Conservation (phyloP, 2,329 filamentous ascomycete genomes). For the Raffaelea arxii region DNA sequence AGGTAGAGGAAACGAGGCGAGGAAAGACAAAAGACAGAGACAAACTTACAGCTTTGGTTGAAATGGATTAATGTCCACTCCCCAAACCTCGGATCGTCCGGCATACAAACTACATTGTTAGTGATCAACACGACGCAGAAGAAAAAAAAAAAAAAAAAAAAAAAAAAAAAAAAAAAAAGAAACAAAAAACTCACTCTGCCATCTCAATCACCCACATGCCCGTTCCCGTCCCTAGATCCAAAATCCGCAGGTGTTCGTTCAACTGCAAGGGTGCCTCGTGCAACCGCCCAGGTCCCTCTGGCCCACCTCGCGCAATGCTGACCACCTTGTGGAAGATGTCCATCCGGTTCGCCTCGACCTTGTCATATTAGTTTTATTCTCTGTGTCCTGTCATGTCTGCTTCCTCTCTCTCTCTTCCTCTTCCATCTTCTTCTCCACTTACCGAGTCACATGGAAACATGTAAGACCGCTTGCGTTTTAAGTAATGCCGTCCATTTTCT, state of each 20-base stretch:
- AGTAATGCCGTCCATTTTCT: constrained; percentile 5
- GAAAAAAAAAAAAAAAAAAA: not conserved
- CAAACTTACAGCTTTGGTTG: constrained; percentile 6
- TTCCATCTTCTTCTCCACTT: not conserved
- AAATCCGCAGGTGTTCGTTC: constrained; percentile 24
- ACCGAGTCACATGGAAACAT: constrained; percentile 8
- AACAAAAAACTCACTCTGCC: constrained; percentile 49
- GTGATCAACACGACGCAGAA: too few species aligned
- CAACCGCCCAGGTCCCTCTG: constrained; percentile 25
- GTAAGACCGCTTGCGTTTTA: constrained; percentile 1
- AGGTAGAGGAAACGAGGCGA: constrained; percentile 1
- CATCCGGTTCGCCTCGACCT: constrained; percentile 45
- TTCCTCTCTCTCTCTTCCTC: not conserved
- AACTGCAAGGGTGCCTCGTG: constrained; percentile 21
- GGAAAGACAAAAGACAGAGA: not conserved
- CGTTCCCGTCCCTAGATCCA: constrained; percentile 74
- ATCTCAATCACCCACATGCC: constrained; percentile 89
- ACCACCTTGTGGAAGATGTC: constrained; percentile 78
- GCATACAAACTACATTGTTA: constrained; percentile 1
- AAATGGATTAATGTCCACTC: constrained; percentile 6
- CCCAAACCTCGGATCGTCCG: constrained; percentile 6
- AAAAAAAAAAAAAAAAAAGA: not conserved
- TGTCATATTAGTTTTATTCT: not conserved
- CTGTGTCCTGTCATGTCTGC: not conserved
- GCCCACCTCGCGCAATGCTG: constrained; percentile 43